Evolutionary conservation across 768 basidiomycete genomes (phyloP), one percentile per base, ranked within the genome.

Genomic region (Rhizopogon salebrosus): DNA sequence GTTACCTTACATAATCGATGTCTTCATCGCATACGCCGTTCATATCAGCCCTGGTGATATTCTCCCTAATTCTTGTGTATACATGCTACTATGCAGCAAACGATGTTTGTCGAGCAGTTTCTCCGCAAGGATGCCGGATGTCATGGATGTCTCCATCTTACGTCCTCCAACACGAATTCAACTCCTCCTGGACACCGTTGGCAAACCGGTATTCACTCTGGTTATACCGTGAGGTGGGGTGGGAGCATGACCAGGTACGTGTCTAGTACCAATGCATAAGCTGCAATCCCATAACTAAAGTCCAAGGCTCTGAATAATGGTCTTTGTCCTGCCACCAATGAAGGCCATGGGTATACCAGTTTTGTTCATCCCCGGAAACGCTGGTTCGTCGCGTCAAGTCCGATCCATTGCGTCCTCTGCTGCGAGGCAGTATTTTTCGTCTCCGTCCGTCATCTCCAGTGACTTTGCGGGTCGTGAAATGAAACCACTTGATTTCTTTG

Each of bases 101-200:
- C 16, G 73, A 80, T 59, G 66, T 77, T n/a, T 67, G 72, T 23
- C 61, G 70, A 37, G 73, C 70, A 34, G 73, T 91, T 49, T 92
- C 91, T 0, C 89, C 89, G 4, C 89, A 92, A 76, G 91, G 90
- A 80, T 98, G 94, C 70, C 82, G 87, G 35, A 98, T 98, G 94
- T 92, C 92, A 49, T 94, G 83, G 78, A 97, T 95, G 94, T 89
- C 83, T 3, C 95, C 95, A 3, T 88, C 89, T 0, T 98, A 98
- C 67, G 67, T 91, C 16, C 76, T 83, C 31, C 85, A 95, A 58
- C 63, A 76, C 7, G 76, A 74, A 35, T 86, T 94, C 59, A 78
- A 92, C 60, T 57, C 70, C 14, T 72, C 79, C 3, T 87, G 88
- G 84, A 85, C 87, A 22, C 82, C 83, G 3, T 74, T 95, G 10